Conservation (phyloP, 805 yeast genomes). For the Saccharomycopsis schoenii region DNA sequence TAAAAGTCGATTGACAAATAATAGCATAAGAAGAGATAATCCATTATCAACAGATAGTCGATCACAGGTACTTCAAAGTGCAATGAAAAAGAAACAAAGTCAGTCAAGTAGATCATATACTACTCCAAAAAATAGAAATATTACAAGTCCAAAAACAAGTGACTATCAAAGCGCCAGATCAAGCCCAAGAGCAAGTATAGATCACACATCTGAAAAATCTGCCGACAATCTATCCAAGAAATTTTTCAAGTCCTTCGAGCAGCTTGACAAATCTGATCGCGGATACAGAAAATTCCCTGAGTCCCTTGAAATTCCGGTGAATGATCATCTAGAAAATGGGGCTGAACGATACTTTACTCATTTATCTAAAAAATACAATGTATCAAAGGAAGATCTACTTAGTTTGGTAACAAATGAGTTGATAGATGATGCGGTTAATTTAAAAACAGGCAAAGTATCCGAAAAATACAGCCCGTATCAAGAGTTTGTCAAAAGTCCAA, state of each 20-base stretch:
- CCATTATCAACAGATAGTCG: not conserved
- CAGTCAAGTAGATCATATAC: slow-evolving; percentile 4
- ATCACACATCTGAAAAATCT: not conserved
- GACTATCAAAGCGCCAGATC: not conserved
- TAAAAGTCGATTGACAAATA: slow-evolving; percentile 4
- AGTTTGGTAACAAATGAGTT: not conserved
- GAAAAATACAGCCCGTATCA: not conserved
- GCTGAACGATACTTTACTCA: not conserved
- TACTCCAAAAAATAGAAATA: slow-evolving; percentile 3
- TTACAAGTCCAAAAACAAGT: not conserved
- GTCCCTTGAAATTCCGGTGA: not conserved
- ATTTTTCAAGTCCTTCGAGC: not conserved
- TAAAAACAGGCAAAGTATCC: not conserved
- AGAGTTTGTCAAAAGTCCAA: not conserved
- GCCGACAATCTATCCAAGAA: not conserved
- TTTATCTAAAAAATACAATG: not conserved
- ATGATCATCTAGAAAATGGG: not conserved
- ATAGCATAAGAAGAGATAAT: not conserved
- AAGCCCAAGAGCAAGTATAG: slow-evolving; percentile 2
- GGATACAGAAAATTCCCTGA: not conserved
- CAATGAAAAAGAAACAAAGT: slow-evolving; percentile 2
- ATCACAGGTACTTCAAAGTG: not conserved
- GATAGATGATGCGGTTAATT: not conserved
- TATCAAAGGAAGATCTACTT: not conserved
- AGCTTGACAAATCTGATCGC: not conserved